These are phyloP conservation scores for Rhododendron henanense DNA, from an alignment of 148 eudicot species.

Conservation along the genomic window DNA sequence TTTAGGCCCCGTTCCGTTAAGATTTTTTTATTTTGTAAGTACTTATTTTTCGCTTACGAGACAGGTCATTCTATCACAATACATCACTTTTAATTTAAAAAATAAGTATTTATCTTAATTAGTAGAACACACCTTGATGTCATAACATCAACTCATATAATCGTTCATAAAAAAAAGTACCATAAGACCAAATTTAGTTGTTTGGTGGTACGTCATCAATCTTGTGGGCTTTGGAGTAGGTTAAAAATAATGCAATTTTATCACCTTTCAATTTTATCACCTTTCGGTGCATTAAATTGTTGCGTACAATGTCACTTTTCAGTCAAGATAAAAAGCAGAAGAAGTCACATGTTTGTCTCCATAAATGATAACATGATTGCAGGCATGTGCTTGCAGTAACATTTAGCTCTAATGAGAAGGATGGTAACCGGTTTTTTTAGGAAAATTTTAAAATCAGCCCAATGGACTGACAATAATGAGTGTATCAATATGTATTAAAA, in stretches of 20 bases:
- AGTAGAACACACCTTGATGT: too few relatives aligned
- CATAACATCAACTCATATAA: too few relatives aligned
- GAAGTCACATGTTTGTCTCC: background rate
- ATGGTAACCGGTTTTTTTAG: background rate
- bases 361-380: background rate
- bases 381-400: background rate
- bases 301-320: background rate
- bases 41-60: too few relatives aligned
- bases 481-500: too few relatives aligned
- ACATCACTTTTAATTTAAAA: too few relatives aligned
- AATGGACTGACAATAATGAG: too few relatives aligned
- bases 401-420: background rate
- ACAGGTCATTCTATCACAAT: too few relatives aligned
- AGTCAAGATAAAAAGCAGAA: background rate
- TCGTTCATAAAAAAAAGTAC: background rate
- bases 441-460: too few relatives aligned
- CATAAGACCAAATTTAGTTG: background rate
- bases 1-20: too few relatives aligned
- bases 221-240: background rate
- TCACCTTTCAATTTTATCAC: background rate
- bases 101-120: too few relatives aligned
- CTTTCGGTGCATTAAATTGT: slow-evolving; percentile 1
- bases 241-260: background rate
- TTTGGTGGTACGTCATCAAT: background rate
- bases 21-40: too few relatives aligned